Base-by-base conservation (phyloP, 345 rosid species). In the Iberis pinnata region DNA sequence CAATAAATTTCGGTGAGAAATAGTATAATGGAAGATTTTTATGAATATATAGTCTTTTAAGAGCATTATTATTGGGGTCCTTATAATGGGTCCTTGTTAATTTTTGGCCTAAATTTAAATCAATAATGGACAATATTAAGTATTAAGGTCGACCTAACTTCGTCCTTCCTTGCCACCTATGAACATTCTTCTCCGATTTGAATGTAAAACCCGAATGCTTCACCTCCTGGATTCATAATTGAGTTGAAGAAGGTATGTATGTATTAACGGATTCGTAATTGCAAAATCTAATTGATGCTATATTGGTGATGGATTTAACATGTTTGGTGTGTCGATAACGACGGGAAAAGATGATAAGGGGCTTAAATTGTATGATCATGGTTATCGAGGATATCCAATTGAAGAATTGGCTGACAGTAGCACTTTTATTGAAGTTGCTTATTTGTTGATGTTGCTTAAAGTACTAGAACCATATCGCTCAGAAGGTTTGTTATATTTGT, bases 301-400 rank as follows among this genome's bases (percentile, higher is more conserved):
- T 0, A 9, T 10, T 32, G 7, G 10, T 32, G 37, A 32, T 32
- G 10, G 37, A 32, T 32, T 11, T 10, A 3, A 2, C 5, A 5
- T 19, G 13, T 22, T 58, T 22, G 63, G 35, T 33, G 32, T 60
- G 46, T 67, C 88, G 96, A 81, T 92, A 64, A 68, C 73, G 2
- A 65, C 78, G 1, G 93, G 95, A 43, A 78, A 79, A 43, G 50
- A 68, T 66, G 96, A 87, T 75, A 87, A 82, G 65, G 96, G 98
- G 6, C 37, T 90, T 52, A 90, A 70, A 56, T 67, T 84, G 32
- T 88, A 88, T 47, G 98, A 92, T 45, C 96, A 93, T 3, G 98
- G 98, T 27, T 92, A 63, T 45, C 24, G 68, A 0, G 68, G 68
- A 12, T 63, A 45, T 13, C 68, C 68, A 8, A 19, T 63, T 1